Conservation (phyloP, 75 land plant species). For the Sequoiadendron giganteum region DNA sequence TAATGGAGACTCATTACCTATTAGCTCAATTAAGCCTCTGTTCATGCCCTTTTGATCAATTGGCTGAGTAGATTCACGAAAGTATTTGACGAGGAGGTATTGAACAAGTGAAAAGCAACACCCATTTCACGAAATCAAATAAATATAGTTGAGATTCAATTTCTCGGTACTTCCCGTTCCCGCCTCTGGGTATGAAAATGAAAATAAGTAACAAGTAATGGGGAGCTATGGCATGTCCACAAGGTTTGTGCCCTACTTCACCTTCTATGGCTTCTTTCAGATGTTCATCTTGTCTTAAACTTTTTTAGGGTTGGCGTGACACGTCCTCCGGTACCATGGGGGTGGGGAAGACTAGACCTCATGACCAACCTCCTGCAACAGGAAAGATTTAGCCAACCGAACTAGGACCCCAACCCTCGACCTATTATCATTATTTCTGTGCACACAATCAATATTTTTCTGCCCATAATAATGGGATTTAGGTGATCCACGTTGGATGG, state of each 20-base stretch:
- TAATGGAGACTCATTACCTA: not conserved
- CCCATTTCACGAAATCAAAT: not conserved
- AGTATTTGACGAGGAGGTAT: not conserved
- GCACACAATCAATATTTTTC: not conserved
- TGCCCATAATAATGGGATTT: not conserved
- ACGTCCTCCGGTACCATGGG: no score
- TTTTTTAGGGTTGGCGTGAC: no score
- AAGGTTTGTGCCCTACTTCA: conserved; percentile 1
- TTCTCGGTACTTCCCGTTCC: not conserved
- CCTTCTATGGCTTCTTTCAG: not conserved
- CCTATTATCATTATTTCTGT: not conserved
- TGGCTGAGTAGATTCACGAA: not conserved
- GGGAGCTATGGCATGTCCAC: not conserved
- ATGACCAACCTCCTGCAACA: no score
- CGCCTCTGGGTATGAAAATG: not conserved
- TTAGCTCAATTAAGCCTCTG: no score
- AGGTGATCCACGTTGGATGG: not conserved
- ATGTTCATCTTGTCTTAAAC: not conserved
- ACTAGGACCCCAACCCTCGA: no score
- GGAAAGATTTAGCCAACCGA: no score
- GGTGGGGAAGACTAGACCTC: no score
- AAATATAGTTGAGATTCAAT: not conserved
- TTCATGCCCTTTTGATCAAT: not conserved
- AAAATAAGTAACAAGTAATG: not conserved
- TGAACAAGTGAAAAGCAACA: not conserved